phyloP scores from a whole-genome alignment of 257 asterid species.

The Leonotis leonurus region DNA sequence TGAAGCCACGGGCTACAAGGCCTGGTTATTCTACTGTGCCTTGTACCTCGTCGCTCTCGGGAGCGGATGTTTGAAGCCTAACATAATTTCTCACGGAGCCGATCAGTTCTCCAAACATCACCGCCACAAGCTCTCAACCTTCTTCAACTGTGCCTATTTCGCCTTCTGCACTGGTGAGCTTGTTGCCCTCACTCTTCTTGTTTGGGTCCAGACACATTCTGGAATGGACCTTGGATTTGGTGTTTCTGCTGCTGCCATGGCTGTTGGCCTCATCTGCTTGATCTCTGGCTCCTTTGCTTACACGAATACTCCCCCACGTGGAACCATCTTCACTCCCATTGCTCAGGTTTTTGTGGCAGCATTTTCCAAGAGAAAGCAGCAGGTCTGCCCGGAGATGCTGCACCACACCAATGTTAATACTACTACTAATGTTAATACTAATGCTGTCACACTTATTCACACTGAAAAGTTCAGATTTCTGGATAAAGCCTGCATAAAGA shows the following conservation, averaged over 20 bases:
- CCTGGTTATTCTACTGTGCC: conserved; percentile 54
- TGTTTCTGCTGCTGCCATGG: conserved; percentile 67
- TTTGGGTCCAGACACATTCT: conserved; percentile 62
- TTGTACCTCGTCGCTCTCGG: conserved; percentile 65
- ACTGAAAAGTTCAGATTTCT: conserved; percentile 64
- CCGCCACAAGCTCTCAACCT: conserved; percentile 50
- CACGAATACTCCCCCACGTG: conserved; percentile 45
- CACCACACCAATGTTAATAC: conserved; percentile 21
- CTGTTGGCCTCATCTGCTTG: conserved; percentile 42
- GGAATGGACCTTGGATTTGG: conserved; percentile 78
- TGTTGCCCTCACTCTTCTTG: conserved; percentile 58
- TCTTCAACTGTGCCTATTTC: conserved; percentile 68
- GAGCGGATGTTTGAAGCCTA: conserved; percentile 70
- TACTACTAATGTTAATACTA: conserved; percentile 4
- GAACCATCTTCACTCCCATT: conserved; percentile 54
- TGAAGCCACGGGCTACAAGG: conserved; percentile 50
- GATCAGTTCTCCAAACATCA: conserved; percentile 42
- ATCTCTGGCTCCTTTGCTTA: conserved; percentile 47
- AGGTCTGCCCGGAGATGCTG: conserved; percentile 57
- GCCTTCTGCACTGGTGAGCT: conserved; percentile 68
- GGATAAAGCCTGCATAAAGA: conserved; percentile 59
- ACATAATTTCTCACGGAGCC: conserved; percentile 69
- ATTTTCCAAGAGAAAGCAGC: conserved; percentile 64
- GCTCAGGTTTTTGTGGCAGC: conserved; percentile 79
- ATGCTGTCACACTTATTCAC: conserved; percentile 36